Conservation (phyloP, 371 early-diverging fungal genomes). For the Syncephalastrum sp. region DNA sequence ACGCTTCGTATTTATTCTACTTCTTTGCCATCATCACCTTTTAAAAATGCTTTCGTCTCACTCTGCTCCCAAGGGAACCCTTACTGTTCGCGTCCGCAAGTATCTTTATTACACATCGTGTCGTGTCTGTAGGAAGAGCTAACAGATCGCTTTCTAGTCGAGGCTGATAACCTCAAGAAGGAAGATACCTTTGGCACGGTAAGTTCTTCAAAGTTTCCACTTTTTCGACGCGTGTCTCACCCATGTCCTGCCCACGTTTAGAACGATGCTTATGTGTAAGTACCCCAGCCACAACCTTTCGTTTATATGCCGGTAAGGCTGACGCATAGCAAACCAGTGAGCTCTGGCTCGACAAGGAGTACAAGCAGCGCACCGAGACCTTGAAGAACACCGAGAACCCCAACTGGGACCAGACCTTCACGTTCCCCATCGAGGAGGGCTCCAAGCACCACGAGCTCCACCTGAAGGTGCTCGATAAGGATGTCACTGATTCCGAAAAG, state of each 20-base stretch:
- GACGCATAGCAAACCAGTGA: constrained; percentile 7
- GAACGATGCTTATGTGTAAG: constrained; percentile 26
- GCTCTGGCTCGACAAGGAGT: constrained; percentile 25
- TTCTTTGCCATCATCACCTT: background rate
- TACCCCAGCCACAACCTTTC: too few species aligned
- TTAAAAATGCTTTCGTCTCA: constrained; percentile 21
- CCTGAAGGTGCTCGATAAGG: constrained; percentile 42
- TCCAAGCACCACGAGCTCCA: constrained; percentile 32
- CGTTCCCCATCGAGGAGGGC: constrained; percentile 24
- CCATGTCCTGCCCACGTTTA: background rate
- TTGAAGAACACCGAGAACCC: constrained; percentile 17
- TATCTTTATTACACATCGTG: background rate
- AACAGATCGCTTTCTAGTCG: constrained; percentile 5
- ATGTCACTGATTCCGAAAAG: constrained; percentile 35
- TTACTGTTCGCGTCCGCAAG: constrained; percentile 17
- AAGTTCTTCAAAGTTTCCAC: background rate
- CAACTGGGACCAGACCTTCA: constrained; percentile 28
- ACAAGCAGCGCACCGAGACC: constrained; percentile 22
- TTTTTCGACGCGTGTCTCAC: background rate
- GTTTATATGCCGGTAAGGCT: background rate
- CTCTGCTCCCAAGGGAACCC: constrained; percentile 24
- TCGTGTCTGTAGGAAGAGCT: background rate
- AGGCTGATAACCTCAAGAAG: constrained; percentile 19
- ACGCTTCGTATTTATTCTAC: background rate
- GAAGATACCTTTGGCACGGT: constrained; percentile 24